These are phyloP conservation scores for Mycena polygramma DNA, from an alignment of 768 basidiomycete genomes.

Conservation along the genomic window DNA sequence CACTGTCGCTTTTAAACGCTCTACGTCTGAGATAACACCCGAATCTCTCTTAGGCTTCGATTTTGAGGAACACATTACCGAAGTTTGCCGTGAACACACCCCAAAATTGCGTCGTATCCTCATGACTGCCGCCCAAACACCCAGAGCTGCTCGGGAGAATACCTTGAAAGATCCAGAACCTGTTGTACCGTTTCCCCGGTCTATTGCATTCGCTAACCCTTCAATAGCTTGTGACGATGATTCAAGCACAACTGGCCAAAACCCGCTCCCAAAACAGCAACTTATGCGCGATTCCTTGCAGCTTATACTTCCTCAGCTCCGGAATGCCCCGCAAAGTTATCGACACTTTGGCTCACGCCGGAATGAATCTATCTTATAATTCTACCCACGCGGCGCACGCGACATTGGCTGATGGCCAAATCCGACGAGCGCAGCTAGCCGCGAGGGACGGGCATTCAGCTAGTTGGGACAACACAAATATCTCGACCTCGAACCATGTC, in stretches of 20 bases:
- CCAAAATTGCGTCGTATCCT: neutral
- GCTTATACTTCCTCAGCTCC: conserved; percentile 10
- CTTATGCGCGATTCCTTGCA: conserved; percentile 15
- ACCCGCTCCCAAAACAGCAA: conserved; percentile 20
- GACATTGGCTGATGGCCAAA: neutral
- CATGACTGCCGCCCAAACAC: too few relatives aligned
- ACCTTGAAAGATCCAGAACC: too few relatives aligned
- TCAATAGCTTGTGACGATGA: conserved; percentile 10
- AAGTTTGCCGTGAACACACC: neutral
- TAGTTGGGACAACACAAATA: conserved; percentile 15
- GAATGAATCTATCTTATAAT: conserved; percentile 16
- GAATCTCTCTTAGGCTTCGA: too few relatives aligned
- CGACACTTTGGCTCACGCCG: conserved; percentile 17
- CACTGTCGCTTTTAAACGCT: neutral
- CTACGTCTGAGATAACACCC: neutral
- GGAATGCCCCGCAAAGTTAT: conserved; percentile 16
- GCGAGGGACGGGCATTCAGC: conserved; percentile 6
- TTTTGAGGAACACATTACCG: too few relatives aligned
- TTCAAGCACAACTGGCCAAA: conserved; percentile 8
- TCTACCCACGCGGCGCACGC: neutral
- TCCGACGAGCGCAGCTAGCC: conserved; percentile 9
- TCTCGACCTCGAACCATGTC: conserved; percentile 10
- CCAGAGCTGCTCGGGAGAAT: too few relatives aligned
- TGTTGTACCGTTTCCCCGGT: too few relatives aligned
- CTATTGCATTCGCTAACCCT: neutral